phyloP scores from a whole-genome alignment of 176 grass and related monocot genomes.

The Ensete ventricosum region DNA sequence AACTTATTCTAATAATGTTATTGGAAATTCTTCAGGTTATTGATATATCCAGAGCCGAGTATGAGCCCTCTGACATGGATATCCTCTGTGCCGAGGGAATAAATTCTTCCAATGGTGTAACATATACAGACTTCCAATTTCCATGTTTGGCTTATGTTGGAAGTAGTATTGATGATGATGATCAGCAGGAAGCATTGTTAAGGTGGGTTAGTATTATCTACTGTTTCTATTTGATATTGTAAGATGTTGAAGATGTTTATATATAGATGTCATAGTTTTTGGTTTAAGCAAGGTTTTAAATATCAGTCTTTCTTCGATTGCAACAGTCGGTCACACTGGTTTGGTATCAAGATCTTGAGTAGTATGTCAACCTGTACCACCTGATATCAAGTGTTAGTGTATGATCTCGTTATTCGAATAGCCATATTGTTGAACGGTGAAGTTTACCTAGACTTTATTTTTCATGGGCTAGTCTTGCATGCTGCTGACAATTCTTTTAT shows the following conservation, averaged over 20 bases:
- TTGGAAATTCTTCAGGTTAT: slow-evolving; percentile 50
- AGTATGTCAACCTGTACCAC: no score
- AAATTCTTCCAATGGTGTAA: slow-evolving; percentile 64
- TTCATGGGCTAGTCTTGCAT: no score
- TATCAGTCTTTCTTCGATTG: not conserved
- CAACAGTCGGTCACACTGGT: not conserved
- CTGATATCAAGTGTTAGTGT: no score
- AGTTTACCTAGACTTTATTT: no score
- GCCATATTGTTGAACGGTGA: no score
- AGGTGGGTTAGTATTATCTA: slow-evolving; percentile 43
- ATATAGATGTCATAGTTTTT: not conserved
- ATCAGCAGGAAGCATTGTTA: slow-evolving; percentile 63
- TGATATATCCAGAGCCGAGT: slow-evolving; percentile 80
- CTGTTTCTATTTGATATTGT: slow-evolving; percentile 9
- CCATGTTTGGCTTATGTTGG: slow-evolving; percentile 38
- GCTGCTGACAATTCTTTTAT: slow-evolving; percentile 14
- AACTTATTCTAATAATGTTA: not conserved
- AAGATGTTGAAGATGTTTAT: not conserved
- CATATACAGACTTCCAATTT: slow-evolving; percentile 65
- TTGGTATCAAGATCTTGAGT: no score
- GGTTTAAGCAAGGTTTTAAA: not conserved
- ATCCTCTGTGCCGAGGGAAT: slow-evolving; percentile 72
- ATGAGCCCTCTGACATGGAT: slow-evolving; percentile 76
- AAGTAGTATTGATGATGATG: slow-evolving; percentile 37
- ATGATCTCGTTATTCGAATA: no score